Base-by-base conservation (phyloP, 2,329 filamentous ascomycete species). In the Biscogniauxia sp. region DNA sequence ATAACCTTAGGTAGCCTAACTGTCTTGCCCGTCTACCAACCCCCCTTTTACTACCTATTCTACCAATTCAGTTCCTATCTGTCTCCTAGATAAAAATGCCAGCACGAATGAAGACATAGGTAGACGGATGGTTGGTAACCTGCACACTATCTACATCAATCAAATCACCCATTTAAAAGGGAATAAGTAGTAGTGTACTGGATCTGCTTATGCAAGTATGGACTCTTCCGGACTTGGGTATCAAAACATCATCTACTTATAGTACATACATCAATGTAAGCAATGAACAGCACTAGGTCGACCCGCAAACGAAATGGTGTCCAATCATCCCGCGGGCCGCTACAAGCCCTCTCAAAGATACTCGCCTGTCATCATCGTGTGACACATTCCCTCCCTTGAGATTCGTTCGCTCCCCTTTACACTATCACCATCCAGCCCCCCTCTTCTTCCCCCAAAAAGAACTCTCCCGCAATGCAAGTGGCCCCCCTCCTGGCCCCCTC, bases 181-280 rank as follows among this genome's bases (percentile, higher is more conserved):
- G 37, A 13, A 3, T 32, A 7, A 7, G 28, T n/a, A n/a, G n/a
- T n/a, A n/a, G n/a, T n/a, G 28, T 32, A 32, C 3, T 32, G 28
- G n/a, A 2, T 45, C n/a, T 17, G 37, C 37, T 45, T n/a, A 45
- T 45, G 37, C 37, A 45, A 45, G 15, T 45, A 17, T 45, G 37
- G 37, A n/a, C 17, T 45, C 37, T 45, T 15, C 7, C 51, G 51
- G 53, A 51, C 53, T 51, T 63, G 63, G 61, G 61, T 65, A 65
- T 65, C 61, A 56, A 61, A 54, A 54, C 51, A 57, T 28, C 61
- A 32, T 32, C 28, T 32, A 32, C 28, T 13, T 51, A 25, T 51
- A 20, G 19, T 51, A 51, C 19, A n/a, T 45, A 45, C 37, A 45
- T 23, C 23, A 23, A 23, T 45, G 37, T 45, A 45, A 45, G 37